These are phyloP conservation scores for Coniella lustricola DNA, from an alignment of 2,329 filamentous ascomycete species.

Conservation along the genomic window DNA sequence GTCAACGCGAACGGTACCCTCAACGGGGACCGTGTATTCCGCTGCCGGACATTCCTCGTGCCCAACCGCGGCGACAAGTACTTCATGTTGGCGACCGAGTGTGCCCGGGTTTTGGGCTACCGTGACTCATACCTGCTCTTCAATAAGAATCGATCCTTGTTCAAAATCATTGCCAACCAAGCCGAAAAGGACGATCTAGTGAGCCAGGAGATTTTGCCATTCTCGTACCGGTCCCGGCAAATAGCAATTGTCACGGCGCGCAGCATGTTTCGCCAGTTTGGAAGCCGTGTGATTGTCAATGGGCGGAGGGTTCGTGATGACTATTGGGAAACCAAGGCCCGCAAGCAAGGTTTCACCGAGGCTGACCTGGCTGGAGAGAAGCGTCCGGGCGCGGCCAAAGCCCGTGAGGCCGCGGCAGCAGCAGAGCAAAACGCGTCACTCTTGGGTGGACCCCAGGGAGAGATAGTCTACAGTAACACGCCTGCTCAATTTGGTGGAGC, in stretches of 20 bases:
- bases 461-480: constrained; percentile 81
- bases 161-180: constrained; percentile 96
- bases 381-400: constrained; percentile 83
- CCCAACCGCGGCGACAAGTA: constrained; percentile 86
- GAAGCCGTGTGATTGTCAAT: constrained; percentile 84
- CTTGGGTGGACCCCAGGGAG: constrained; percentile 64
- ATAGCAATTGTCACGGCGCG: constrained; percentile 96
- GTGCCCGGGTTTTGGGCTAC: constrained; percentile 86
- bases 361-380: constrained; percentile 95
- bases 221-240: constrained; percentile 95
- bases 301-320: constrained; percentile 91
- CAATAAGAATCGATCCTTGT: constrained; percentile 95
- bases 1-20: constrained; percentile 77
- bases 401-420: constrained; percentile 71
- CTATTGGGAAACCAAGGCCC: constrained; percentile 96
- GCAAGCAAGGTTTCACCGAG: constrained; percentile 97
- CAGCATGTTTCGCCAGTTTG: constrained; percentile 98
- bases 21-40: constrained; percentile 77
- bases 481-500: constrained; percentile 59
- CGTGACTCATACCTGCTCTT: constrained; percentile 97
- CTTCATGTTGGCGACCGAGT: constrained; percentile 98
- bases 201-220: constrained; percentile 87
- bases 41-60: constrained; percentile 88
- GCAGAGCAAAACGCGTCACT: constrained; percentile 54
- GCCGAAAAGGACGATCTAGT: constrained; percentile 96